Evolutionary conservation across 2,329 filamentous ascomycete species (phyloP).

Genomic region (Fusarium oligoseptatum): DNA sequence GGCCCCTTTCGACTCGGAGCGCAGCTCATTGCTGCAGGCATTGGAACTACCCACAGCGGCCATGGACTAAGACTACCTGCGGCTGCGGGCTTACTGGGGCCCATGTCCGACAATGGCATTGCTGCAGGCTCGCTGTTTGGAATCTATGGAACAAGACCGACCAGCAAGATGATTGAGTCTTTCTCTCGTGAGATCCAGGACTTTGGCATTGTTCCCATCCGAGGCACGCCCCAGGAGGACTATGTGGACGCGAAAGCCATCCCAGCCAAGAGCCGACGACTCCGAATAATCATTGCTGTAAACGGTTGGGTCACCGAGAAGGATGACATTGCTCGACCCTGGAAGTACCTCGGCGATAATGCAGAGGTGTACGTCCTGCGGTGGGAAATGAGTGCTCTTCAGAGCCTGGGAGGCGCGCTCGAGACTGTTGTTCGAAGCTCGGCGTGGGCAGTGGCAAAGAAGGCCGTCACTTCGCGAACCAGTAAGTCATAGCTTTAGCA

Average conservation of each 20-base stretch:
- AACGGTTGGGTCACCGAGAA: conserved; percentile 84
- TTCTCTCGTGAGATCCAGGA: conserved; percentile 89
- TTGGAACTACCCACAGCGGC: conserved; percentile 84
- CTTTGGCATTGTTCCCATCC: conserved; percentile 85
- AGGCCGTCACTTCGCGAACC: conserved; percentile 60
- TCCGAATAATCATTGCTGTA: conserved; percentile 86
- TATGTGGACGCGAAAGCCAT: conserved; percentile 65
- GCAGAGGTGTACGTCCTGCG: conserved; percentile 86
- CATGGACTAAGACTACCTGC: conserved; percentile 80
- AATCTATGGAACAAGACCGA: conserved; percentile 88
- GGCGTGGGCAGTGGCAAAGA: conserved; percentile 80
- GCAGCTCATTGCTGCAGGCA: conserved; percentile 80
- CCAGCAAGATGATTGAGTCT: conserved; percentile 87
- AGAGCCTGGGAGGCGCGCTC: conserved; percentile 83
- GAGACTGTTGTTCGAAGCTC: conserved; percentile 82
- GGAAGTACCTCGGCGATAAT: conserved; percentile 79
- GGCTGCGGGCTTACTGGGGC: conserved; percentile 83
- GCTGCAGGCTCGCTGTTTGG: conserved; percentile 90
- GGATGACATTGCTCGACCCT: conserved; percentile 77
- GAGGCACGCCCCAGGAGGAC: conserved; percentile 58
- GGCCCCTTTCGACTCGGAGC: conserved; percentile 76
- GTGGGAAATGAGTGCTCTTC: conserved; percentile 84
- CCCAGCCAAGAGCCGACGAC: conserved; percentile 70
- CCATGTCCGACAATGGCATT: conserved; percentile 82
- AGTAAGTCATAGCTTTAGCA: conserved; percentile 54